Conservation (phyloP, 2,329 filamentous ascomycete species). For the Fusarium gaditjirri region DNA sequence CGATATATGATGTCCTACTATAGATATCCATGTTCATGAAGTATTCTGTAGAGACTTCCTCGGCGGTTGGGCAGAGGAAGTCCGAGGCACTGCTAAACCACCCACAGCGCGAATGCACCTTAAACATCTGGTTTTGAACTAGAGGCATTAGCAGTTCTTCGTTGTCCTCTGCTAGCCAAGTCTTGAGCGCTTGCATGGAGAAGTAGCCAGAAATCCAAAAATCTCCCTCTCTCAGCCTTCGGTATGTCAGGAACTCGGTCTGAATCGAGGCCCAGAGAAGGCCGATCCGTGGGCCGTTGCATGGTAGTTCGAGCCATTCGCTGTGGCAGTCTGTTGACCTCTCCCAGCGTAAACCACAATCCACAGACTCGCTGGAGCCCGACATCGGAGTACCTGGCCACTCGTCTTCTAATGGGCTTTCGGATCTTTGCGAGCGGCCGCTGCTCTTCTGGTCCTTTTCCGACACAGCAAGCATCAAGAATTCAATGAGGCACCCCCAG, state of each 20-base stretch:
- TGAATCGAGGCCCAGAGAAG: constrained; percentile 6
- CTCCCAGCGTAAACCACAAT: accelerated
- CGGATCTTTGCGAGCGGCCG: accelerated
- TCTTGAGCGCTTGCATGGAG: neutral
- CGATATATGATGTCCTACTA: neutral
- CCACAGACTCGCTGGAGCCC: accelerated
- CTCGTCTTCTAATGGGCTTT: accelerated
- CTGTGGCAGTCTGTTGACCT: too few species aligned
- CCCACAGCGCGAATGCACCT: neutral
- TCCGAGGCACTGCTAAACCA: neutral
- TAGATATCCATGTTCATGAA: neutral
- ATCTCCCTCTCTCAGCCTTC: neutral
- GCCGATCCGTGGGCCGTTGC: neutral
- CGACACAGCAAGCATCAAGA: accelerated
- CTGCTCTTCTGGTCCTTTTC: accelerated
- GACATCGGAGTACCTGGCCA: neutral
- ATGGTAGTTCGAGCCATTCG: too few species aligned
- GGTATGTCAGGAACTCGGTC: constrained; percentile 26
- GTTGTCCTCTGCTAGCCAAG: neutral
- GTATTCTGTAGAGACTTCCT: neutral
- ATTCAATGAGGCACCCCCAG: neutral
- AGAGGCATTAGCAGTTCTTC: neutral
- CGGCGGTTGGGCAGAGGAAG: neutral
- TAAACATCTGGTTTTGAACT: neutral
- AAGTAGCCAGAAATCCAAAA: constrained; percentile 20